These are phyloP conservation scores for Botryotinia narcissicola DNA, from an alignment of 2,329 filamentous ascomycete species.

Conservation along the genomic window DNA sequence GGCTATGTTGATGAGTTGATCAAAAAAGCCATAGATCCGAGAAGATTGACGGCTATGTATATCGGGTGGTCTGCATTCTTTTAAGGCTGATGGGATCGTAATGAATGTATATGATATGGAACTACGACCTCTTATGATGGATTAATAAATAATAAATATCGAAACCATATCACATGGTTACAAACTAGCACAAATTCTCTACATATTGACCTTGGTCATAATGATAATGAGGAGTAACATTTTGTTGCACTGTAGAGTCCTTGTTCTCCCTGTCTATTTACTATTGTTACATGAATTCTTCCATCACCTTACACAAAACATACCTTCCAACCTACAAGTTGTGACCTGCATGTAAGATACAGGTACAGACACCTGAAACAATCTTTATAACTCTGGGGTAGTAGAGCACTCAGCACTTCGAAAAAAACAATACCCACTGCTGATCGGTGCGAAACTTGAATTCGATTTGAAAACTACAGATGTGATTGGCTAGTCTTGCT, in stretches of 20 bases:
- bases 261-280: neutral
- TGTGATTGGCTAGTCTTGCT: neutral
- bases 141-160: neutral
- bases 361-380: neutral
- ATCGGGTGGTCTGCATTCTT: constrained; percentile 86
- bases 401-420: neutral
- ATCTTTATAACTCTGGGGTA: neutral
- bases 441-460: neutral
- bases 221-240: neutral
- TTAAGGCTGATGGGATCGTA: constrained; percentile 36
- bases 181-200: neutral
- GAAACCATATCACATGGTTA: neutral
- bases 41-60: constrained; percentile 88
- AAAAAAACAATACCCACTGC: neutral
- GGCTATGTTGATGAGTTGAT: constrained; percentile 97
- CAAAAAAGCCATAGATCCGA: constrained; percentile 75
- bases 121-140: neutral
- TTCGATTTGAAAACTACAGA: neutral
- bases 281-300: neutral
- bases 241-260: neutral
- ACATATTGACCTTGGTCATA: neutral
- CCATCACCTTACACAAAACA: neutral
- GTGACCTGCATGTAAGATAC: neutral
- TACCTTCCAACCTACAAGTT: neutral
- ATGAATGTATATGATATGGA: neutral